Evolutionary conservation across 2,329 filamentous ascomycete genomes (phyloP), one percentile per base, ranked within the genome.

Genomic region (Penicillium sp.): DNA sequence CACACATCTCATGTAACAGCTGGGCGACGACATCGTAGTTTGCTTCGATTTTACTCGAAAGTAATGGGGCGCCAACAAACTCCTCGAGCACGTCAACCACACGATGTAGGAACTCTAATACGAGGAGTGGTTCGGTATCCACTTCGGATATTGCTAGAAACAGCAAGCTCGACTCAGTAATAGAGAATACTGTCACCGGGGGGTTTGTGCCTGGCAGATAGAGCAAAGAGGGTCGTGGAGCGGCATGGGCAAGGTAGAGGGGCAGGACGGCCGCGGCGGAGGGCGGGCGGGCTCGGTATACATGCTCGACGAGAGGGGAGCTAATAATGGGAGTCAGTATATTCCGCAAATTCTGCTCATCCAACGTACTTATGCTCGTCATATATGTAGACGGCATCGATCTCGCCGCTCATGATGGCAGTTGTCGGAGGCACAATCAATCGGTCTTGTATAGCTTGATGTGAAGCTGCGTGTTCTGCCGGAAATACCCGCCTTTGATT

Each of bases 301-400:
- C 81, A 66, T 96, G 90, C 51, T 90, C 85, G 58, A 98, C 79
- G 54, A 96, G 79, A 50, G 84, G 79, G 56, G 78, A 83, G 67
- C 89, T 95, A 51, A 27, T 33, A 39, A n/a, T 5, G 12, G 40
- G 44, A 40, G 20, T 42, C 20, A 52, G 53, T 36, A 33, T 30
- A 20, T 10, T 30, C 50, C 29, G 22, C 14, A 2, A 4, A 5
- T 4, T 22, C 7, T 3, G 2, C 3, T 4, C 4, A 14, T n/a
- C n/a, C 32, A 6, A 42, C 76, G 59, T 71, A 94, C 89, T 89
- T 87, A 69, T 89, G 80, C 72, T 95, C 89, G 77, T 96, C 89
- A 67, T 85, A 95, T 63, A 98, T 88, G 72, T 96, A 90, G 59
- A 98, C 75, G 62, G 90, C 92, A 73, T 96, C 90, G 60, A 98